A percentile compares a stretch with the other conserved stretches of the same genome.
These are phyloP conservation scores for Globisporangium carolinianum DNA, from an alignment of 352 stramenopile species.

Conservation along the genomic window DNA sequence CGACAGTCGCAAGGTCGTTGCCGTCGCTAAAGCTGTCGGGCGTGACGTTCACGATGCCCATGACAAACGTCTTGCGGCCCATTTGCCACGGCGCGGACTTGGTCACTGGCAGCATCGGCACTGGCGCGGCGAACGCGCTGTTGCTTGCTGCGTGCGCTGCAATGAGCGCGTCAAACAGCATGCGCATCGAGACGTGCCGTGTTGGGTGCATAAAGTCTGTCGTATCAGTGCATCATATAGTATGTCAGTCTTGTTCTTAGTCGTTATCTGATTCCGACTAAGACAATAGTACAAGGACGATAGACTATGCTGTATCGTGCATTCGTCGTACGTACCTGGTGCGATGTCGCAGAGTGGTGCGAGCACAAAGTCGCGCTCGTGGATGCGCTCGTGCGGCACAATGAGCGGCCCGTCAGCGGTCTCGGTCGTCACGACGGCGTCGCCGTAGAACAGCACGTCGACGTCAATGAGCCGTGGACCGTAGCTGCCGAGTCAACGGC, in stretches of 20 bases:
- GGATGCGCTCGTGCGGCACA: constrained; percentile 92
- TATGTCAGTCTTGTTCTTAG: no score
- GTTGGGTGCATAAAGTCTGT: constrained; percentile 74
- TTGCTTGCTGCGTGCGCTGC: constrained; percentile 3
- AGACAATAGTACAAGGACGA: no score
- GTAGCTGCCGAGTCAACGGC: constrained; percentile 44
- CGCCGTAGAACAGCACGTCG: constrained; percentile 93
- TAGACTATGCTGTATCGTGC: no score
- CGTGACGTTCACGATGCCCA: constrained; percentile 99
- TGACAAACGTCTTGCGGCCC: constrained; percentile 84
- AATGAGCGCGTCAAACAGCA: constrained; percentile 53
- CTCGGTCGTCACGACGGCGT: constrained; percentile 56
- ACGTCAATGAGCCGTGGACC: constrained; percentile 93
- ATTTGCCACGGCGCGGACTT: constrained; percentile 40
- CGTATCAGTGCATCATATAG: neutral
- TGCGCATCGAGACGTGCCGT: constrained; percentile 60
- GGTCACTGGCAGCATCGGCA: constrained; percentile 42
- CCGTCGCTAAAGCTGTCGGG: constrained; percentile 96
- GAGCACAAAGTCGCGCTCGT: constrained; percentile 97
- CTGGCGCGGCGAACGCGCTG: constrained; percentile 27
- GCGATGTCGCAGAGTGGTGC: constrained; percentile 91
- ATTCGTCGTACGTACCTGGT: constrained; percentile 16
- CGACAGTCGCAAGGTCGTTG: constrained; percentile 28
- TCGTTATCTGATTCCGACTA: no score
- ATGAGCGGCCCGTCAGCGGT: constrained; percentile 72